Base-by-base conservation (phyloP, 768 basidiomycete genomes). In the Lactifluus volemus region DNA sequence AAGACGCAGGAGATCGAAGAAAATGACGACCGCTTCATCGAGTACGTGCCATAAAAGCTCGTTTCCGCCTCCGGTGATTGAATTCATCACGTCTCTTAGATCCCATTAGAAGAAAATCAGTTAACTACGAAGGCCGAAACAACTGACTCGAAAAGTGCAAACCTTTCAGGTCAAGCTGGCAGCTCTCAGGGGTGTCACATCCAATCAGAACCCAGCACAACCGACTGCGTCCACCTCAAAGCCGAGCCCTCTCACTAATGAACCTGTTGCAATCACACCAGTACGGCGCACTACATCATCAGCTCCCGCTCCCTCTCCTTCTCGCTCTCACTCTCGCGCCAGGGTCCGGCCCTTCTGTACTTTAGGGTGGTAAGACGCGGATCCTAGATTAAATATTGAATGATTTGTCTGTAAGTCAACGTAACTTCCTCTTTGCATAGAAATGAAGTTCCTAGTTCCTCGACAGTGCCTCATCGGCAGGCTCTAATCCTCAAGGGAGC, bases 1-100 rank as follows among this genome's bases (percentile, higher is more conserved):
- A 92, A 90, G 71, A 88, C 85, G 61, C 71, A 77, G 14, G 89
- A 92, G 73, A 89, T 92, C 58, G 89, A 92, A 68, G 88, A 86
- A 67, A 88, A 92, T 58, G 89, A 92, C 67, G 90, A 92, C 68
- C 82, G 82, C 41, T 82, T 84, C 54, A 81, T 92, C 61, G 86
- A 86, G 89, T 92, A 73, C 66, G 86, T 77, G n/a, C 11, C 25
- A 5, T n/a, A 7, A 30, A 47, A 19, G 25, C 42, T 32, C 15
- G 12, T 30, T 25, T 25, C 25, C 5, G 14, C 21, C 34, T 34
- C 58, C 15, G 17, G 58, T 53, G 47, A 52, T 19, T 53, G 25
- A 44, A 53, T 51, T 66, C 30, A 55, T 47, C 39, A 45, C 38
- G 51, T 45, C 25, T 49, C n/a, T 21, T 66, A 92, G 89, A 66